phyloP scores from a whole-genome alignment of 495 filamentous ascomycete species.

The Penicillium longicatenatum region DNA sequence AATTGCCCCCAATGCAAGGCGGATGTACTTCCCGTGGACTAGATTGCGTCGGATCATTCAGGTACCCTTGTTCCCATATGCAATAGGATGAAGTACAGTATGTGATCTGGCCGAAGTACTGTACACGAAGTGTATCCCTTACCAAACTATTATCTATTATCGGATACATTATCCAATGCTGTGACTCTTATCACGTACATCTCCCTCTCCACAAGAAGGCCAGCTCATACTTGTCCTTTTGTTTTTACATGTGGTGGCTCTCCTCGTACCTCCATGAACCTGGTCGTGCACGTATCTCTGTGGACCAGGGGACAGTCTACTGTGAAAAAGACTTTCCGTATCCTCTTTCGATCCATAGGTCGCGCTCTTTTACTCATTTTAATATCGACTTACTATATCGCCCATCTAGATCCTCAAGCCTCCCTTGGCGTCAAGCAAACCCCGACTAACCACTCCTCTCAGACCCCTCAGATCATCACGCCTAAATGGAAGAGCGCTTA shows the following conservation, averaged over 20 bases:
- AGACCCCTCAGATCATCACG: background rate
- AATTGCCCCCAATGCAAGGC: slow-evolving; percentile 33
- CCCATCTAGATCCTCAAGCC: background rate
- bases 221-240: slow-evolving; percentile 2
- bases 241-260: background rate
- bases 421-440: background rate
- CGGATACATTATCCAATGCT: background rate
- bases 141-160: slow-evolving; percentile 1
- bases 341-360: background rate
- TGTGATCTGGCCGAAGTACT: background rate
- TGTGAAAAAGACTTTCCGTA: background rate
- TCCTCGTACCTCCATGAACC: background rate
- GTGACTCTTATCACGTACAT: background rate
- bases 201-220: slow-evolving; percentile 2
- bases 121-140: slow-evolving; percentile 2
- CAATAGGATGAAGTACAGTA: slow-evolving; percentile 1
- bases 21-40: slow-evolving; percentile 17
- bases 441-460: background rate
- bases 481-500: background rate
- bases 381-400: background rate
- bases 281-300: too few relatives aligned
- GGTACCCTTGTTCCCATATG: slow-evolving; percentile 21
- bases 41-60: slow-evolving; percentile 22
- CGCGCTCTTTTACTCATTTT: background rate
- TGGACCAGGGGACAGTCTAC: background rate